phyloP scores from a whole-genome alignment of 768 basidiomycete species.

The Kwoniella sp. region DNA sequence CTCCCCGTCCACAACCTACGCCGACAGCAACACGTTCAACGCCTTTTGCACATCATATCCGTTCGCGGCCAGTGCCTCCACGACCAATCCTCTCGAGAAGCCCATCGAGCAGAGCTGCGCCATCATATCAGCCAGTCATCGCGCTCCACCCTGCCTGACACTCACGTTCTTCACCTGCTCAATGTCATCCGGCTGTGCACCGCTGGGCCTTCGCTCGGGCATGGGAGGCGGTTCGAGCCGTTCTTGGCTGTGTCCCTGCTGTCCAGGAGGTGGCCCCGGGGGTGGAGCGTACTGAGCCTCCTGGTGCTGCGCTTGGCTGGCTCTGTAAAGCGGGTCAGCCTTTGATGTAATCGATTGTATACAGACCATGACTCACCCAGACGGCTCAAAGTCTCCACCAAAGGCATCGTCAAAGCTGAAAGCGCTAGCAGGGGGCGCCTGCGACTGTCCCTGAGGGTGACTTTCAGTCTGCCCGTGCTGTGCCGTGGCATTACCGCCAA shows the following conservation, averaged over 20 bases:
- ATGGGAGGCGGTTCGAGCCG: slow-evolving; percentile 23
- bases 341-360: background rate
- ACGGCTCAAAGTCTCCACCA: slow-evolving; percentile 47
- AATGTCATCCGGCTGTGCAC: slow-evolving; percentile 46
- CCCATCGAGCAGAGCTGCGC: slow-evolving; percentile 81
- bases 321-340: background rate
- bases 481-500: slow-evolving; percentile 1
- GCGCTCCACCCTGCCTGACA: slow-evolving; percentile 53
- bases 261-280: slow-evolving; percentile 42
- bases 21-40: slow-evolving; percentile 63
- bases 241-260: slow-evolving; percentile 15
- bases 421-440: slow-evolving; percentile 5
- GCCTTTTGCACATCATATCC: slow-evolving; percentile 77
- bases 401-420: slow-evolving; percentile 57
- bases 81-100: slow-evolving; percentile 74
- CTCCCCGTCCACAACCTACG: background rate
- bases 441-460: slow-evolving; percentile 2
- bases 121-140: slow-evolving; percentile 58
- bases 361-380: slow-evolving; percentile 19
- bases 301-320: slow-evolving; percentile 49
- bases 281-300: slow-evolving; percentile 39
- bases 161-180: slow-evolving; percentile 50
- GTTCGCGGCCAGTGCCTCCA: slow-evolving; percentile 75
- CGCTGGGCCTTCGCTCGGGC: slow-evolving; percentile 24
- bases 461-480: background rate